Conservation (phyloP, 2,329 filamentous ascomycete species). For the Lecanicillium sp. region DNA sequence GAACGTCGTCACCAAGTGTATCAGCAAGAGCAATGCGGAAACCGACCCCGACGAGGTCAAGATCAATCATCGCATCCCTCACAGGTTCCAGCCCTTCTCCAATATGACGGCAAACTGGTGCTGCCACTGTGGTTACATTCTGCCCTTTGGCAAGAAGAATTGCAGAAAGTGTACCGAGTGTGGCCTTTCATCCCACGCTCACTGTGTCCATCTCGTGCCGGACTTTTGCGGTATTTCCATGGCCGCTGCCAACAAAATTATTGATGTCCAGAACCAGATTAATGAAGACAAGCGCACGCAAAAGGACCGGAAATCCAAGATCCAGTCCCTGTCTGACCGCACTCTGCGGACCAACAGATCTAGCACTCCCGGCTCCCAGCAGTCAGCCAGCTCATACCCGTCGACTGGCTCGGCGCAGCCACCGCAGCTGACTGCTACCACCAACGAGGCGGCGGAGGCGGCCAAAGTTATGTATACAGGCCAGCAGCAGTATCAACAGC, state of each 20-base stretch:
- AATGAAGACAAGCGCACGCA: constrained; percentile 76
- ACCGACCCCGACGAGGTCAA: constrained; percentile 98
- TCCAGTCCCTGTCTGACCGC: constrained; percentile 51
- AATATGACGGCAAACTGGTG: constrained; percentile 99
- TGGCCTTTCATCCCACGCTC: constrained; percentile 79
- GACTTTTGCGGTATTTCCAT: constrained; percentile 99
- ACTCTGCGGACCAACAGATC: constrained; percentile 49
- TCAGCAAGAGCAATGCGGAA: constrained; percentile 98
- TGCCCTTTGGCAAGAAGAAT: constrained; percentile 92
- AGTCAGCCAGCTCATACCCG: constrained; percentile 24
- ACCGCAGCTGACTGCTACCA: constrained; percentile 14
- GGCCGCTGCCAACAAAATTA: constrained; percentile 91
- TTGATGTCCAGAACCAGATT: no score
- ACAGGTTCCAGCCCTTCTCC: constrained; percentile 92
- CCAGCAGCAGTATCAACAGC: constrained; percentile 26
- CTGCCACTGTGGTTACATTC: constrained; percentile 94
- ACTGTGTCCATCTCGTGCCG: constrained; percentile 89
- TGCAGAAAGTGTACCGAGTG: constrained; percentile 91
- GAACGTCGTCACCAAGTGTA: constrained; percentile 97
- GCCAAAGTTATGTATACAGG: constrained; percentile 55
- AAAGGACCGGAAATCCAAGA: constrained; percentile 55
- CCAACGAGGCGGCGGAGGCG: constrained; percentile 51
- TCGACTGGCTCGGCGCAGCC: constrained; percentile 13
- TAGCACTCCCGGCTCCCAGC: constrained; percentile 35
- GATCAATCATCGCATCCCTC: constrained; percentile 97